These are phyloP conservation scores for Rhizophora apiculata DNA, from an alignment of 345 rosid genomes.

Conservation along the genomic window DNA sequence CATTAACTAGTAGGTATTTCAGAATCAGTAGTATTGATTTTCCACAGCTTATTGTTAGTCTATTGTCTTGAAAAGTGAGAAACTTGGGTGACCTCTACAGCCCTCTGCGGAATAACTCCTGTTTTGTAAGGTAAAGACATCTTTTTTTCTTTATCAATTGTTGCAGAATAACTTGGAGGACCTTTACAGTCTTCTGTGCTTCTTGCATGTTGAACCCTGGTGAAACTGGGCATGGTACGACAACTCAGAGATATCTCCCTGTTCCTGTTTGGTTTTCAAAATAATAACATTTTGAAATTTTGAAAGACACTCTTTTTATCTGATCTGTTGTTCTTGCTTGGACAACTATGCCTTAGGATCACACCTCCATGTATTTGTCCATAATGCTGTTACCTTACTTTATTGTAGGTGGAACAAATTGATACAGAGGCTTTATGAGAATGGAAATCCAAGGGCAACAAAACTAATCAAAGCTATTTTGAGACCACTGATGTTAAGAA, in stretches of 20 bases:
- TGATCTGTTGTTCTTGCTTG: neutral
- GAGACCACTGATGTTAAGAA: conserved; percentile 64
- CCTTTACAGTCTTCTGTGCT: conserved; percentile 65
- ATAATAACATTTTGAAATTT: neutral
- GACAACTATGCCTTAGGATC: no score
- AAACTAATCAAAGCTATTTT: conserved; percentile 57
- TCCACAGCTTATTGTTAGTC: neutral
- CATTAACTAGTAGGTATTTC: neutral
- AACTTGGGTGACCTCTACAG: neutral
- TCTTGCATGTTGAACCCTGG: conserved; percentile 73
- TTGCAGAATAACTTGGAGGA: conserved; percentile 67
- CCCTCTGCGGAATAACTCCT: no score
- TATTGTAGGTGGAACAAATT: conserved; percentile 54
- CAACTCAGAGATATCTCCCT: neutral
- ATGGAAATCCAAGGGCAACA: conserved; percentile 60
- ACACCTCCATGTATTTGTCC: no score
- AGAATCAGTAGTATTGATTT: neutral
- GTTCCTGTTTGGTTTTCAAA: neutral
- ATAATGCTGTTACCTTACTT: conserved; percentile 13
- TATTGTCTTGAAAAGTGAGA: neutral
- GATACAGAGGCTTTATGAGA: conserved; percentile 64
- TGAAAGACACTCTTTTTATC: neutral
- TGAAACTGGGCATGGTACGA: conserved; percentile 68
- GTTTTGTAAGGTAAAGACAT: no score
- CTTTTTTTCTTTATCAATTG: neutral